These are phyloP conservation scores for Lichtheimia ramosa DNA, from an alignment of 371 early-diverging fungal genomes.

Conservation along the genomic window DNA sequence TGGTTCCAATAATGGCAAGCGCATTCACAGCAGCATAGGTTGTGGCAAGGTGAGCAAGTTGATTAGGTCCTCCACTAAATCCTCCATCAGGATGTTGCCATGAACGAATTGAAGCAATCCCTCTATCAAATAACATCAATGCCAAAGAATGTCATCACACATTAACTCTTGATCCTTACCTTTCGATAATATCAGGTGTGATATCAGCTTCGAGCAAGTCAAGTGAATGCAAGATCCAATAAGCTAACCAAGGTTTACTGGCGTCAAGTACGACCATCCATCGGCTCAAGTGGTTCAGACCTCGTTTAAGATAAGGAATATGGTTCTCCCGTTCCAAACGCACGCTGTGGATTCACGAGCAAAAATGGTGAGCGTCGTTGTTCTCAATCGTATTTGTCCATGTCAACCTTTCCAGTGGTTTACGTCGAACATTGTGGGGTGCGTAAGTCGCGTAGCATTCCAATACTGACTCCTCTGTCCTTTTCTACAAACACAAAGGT, in stretches of 20 bases:
- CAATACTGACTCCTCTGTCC: constrained; percentile 34
- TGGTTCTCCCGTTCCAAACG: constrained; percentile 54
- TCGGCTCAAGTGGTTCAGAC: constrained; percentile 52
- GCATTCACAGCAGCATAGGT: constrained; percentile 86
- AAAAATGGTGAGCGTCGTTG: neutral
- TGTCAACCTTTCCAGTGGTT: constrained; percentile 22
- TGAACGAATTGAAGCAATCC: constrained; percentile 60
- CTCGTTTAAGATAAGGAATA: constrained; percentile 53
- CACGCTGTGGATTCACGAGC: constrained; percentile 29
- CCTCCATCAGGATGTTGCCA: constrained; percentile 83
- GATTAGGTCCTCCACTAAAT: constrained; percentile 85
- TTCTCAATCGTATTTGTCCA: neutral
- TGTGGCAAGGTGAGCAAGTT: constrained; percentile 80
- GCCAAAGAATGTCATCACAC: too few relatives aligned
- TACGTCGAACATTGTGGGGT: constrained; percentile 22
- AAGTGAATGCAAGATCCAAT: constrained; percentile 88
- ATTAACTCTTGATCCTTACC: constrained; percentile 24
- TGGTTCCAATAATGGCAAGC: constrained; percentile 71
- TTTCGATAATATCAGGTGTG: constrained; percentile 33
- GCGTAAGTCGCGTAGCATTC: constrained; percentile 37
- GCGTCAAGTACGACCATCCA: constrained; percentile 81
- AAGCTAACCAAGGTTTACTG: constrained; percentile 88
- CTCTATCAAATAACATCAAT: constrained; percentile 24
- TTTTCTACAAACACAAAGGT: constrained; percentile 17
- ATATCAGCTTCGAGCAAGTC: constrained; percentile 67